Conservation (phyloP, 305 asterid species). For the Fraxinus velutina region DNA sequence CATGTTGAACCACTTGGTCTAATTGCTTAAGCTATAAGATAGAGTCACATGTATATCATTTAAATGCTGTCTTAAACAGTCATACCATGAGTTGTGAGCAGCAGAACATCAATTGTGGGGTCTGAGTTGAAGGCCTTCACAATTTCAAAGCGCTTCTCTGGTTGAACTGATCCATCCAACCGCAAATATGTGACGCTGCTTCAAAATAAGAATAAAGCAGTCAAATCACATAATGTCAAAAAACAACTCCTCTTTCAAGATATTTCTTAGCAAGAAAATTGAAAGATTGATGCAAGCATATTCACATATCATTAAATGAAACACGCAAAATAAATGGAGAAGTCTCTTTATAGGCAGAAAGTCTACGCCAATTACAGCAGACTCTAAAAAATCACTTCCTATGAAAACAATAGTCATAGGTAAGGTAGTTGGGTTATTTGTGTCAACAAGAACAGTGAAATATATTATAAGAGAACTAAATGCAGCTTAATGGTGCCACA, state of each 20-base stretch:
- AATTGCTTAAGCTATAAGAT: neutral
- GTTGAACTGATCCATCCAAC: conserved; percentile 94
- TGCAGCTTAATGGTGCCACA: neutral
- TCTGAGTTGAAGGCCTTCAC: conserved; percentile 97
- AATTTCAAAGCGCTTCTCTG: conserved; percentile 94
- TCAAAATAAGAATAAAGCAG: conserved; percentile 22
- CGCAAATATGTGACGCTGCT: conserved; percentile 89
- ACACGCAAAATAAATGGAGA: neutral
- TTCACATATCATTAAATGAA: neutral
- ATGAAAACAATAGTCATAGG: neutral
- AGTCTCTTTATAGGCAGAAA: neutral
- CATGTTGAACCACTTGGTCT: neutral
- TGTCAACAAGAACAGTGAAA: neutral
- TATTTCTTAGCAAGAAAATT: neutral
- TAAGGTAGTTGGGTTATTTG: neutral
- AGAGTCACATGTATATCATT: neutral
- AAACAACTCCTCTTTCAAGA: neutral
- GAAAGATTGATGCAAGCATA: neutral
- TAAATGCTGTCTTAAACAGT: neutral
- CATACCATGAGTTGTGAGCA: conserved; percentile 94
- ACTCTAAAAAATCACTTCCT: neutral
- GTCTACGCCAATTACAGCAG: neutral
- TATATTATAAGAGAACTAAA: neutral
- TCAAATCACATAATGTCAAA: conserved; percentile 15
- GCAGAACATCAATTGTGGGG: conserved; percentile 92